A percentile compares a stretch with the other conserved stretches of the same genome.
Conservation (phyloP, 345 rosid genomes). For the Syzygium jambos region DNA sequence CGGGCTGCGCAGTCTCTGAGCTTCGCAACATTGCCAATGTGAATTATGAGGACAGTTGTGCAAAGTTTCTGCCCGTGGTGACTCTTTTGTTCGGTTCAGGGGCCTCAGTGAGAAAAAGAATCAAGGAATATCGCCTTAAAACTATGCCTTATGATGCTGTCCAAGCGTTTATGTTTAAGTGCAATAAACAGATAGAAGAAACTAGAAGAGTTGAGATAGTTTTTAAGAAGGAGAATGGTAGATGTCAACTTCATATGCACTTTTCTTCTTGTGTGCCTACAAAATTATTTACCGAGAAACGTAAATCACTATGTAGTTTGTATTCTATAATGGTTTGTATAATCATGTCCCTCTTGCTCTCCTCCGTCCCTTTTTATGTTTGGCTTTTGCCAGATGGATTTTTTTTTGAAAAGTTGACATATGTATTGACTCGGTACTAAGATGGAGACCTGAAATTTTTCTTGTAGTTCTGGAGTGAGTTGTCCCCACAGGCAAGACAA, state of each 20-base stretch:
- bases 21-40: not conserved
- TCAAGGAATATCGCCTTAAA: not conserved
- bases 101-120: not conserved
- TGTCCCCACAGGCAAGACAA: slow-evolving; percentile 47
- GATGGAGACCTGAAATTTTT: not conserved
- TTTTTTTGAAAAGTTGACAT: not conserved
- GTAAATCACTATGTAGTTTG: not conserved
- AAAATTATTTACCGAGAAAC: not conserved
- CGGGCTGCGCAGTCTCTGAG: not conserved
- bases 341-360: not conserved
- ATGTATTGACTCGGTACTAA: not conserved
- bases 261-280: not conserved
- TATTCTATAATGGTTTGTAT: not conserved
- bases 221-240: not conserved
- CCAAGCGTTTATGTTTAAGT: not conserved
- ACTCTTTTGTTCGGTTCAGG: not conserved
- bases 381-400: not conserved
- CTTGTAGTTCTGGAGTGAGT: slow-evolving; percentile 77
- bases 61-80: not conserved
- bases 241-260: not conserved
- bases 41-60: not conserved
- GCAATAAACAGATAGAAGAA: not conserved
- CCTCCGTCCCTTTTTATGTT: not conserved
- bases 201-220: not conserved
- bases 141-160: not conserved